Evolutionary conservation across 2,329 filamentous ascomycete species (phyloP).

Genomic region (Fulvia fulva): DNA sequence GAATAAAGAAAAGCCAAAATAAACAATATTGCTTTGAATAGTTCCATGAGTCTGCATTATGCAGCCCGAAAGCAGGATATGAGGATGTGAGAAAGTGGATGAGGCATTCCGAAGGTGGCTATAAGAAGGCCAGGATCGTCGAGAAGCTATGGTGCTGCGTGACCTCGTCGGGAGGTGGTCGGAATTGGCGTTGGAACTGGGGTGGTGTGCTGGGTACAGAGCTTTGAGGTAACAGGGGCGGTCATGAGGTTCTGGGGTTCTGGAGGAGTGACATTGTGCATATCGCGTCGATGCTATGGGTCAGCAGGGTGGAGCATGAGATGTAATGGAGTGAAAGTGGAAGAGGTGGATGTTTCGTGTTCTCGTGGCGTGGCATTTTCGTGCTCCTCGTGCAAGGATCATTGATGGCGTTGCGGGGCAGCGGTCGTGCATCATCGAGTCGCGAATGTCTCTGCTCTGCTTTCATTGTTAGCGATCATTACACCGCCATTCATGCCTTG

Average conservation of each 20-base stretch:
- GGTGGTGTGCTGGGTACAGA: not conserved
- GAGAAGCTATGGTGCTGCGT: not conserved
- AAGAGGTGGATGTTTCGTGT: conserved; percentile 4
- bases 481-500: conserved; percentile 4
- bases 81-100: not conserved
- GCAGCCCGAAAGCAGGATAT: not conserved
- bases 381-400: not conserved
- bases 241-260: not conserved
- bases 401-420: too few relatives aligned
- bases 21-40: not conserved
- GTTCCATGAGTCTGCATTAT: not conserved
- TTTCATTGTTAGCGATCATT: conserved; percentile 2
- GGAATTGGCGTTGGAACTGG: not conserved
- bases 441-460: too few relatives aligned
- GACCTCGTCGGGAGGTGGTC: not conserved
- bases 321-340: not conserved
- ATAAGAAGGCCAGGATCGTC: not conserved
- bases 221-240: not conserved
- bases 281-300: not conserved
- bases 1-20: not conserved
- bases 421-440: not conserved
- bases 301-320: not conserved
- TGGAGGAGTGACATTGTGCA: not conserved
- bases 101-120: not conserved
- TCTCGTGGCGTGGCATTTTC: not conserved